A percentile compares a stretch with the other conserved stretches of the same genome.
Evolutionary conservation across 208 protist species (phyloP).

Genomic region (Phytomonas francai): DNA sequence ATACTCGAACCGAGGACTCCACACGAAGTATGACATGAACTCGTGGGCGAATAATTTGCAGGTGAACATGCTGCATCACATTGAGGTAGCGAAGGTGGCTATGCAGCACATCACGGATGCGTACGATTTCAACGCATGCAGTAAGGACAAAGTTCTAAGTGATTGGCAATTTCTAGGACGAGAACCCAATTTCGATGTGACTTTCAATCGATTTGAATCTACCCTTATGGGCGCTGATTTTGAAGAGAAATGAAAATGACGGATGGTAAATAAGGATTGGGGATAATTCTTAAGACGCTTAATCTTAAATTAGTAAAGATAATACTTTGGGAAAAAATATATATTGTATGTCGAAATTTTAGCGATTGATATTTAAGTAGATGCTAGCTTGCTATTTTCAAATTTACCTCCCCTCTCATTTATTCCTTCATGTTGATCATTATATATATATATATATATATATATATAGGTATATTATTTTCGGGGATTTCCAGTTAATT

Average conservation of each 20-base stretch:
- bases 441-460: conserved; percentile 2
- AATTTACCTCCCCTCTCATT: not conserved
- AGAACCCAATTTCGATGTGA: conserved; percentile 24
- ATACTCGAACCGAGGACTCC: conserved; percentile 32
- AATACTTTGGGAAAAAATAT: conserved; percentile 2
- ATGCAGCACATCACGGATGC: conserved; percentile 26
- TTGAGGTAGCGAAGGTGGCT: conserved; percentile 18
- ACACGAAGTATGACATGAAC: conserved; percentile 44
- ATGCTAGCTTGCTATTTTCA: conserved; percentile 8
- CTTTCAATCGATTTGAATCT: conserved; percentile 52
- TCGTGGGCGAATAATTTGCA: conserved; percentile 47
- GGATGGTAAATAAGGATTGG: not conserved
- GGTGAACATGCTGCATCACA: conserved; percentile 17
- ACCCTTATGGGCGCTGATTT: conserved; percentile 18
- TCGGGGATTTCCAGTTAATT: not conserved
- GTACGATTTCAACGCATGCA: conserved; percentile 6
- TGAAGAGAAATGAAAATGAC: not conserved
- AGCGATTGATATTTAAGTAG: not conserved
- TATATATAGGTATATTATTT: conserved; percentile 1
- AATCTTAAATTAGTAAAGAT: conserved; percentile 1
- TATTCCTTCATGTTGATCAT: conserved; percentile 5
- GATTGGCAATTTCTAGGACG: conserved; percentile 40
- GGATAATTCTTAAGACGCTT: not conserved
- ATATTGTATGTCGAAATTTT: not conserved
- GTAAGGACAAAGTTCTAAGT: conserved; percentile 14